phyloP scores from a whole-genome alignment of 192 early-diverging fungal genomes.

The Backusella liffmaniae region DNA sequence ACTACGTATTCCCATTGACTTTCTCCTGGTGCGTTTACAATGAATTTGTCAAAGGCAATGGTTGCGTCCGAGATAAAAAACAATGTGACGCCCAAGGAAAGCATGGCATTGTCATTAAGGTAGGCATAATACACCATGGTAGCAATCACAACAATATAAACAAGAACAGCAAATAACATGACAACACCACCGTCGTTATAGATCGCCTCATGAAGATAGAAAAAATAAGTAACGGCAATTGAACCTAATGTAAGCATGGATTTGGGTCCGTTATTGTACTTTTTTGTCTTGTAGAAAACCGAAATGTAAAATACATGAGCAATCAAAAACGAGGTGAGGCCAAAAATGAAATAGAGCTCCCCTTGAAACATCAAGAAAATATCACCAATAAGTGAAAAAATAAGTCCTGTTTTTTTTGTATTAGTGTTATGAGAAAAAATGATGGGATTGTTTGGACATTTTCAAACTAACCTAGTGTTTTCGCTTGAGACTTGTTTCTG shows the following conservation, averaged over 20 bases:
- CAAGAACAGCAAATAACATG: neutral
- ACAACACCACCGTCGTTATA: neutral
- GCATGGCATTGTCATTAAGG: neutral
- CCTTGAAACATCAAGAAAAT: neutral
- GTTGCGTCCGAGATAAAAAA: neutral
- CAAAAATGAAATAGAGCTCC: neutral
- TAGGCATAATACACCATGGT: neutral
- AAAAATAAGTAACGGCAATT: neutral
- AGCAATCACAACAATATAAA: neutral
- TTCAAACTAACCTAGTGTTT: neutral
- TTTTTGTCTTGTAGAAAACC: neutral
- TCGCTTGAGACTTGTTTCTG: neutral
- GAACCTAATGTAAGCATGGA: neutral
- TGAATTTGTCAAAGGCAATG: neutral
- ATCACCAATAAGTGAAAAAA: neutral
- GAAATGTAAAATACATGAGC: slow-evolving; percentile 1
- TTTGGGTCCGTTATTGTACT: neutral
- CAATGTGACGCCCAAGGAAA: neutral
- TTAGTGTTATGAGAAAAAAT: neutral
- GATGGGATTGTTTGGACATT: neutral
- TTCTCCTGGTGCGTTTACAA: neutral
- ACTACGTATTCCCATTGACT: neutral
- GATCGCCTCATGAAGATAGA: neutral
- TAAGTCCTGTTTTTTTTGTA: neutral
- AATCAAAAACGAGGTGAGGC: neutral